Conservation (phyloP, 176 grass and related monocot species). For the Chrysopogon serrulatus region DNA sequence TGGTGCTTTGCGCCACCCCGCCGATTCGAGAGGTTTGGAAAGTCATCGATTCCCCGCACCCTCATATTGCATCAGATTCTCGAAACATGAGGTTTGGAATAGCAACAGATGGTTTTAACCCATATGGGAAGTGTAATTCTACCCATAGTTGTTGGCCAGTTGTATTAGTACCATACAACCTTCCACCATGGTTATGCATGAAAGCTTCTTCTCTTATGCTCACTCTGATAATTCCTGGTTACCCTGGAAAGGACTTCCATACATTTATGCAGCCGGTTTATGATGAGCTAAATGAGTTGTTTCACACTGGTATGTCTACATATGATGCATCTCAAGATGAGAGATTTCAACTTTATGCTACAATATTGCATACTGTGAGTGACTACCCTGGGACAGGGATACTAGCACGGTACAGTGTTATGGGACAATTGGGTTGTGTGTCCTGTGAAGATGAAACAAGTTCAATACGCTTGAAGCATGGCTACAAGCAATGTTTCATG, state of each 20-base stretch:
- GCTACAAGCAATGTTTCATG: neutral
- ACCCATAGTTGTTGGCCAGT: neutral
- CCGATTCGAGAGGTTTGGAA: neutral
- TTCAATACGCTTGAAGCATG: neutral
- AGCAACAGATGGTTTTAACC: conserved; percentile 1
- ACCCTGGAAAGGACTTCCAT: neutral
- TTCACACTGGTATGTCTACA: neutral
- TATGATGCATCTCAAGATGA: conserved; percentile 25
- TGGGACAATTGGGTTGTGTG: neutral
- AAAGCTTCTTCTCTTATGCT: conserved; percentile 18
- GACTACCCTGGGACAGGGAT: neutral
- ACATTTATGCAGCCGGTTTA: conserved; percentile 9
- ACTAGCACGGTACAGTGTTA: neutral
- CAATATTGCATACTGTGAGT: neutral
- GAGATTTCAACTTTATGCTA: neutral
- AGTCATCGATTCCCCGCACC: neutral
- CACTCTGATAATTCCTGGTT: neutral
- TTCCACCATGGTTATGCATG: conserved; percentile 13
- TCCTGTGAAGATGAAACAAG: neutral
- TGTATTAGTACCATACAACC: conserved; percentile 6
- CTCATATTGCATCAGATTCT: neutral
- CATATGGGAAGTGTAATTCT: neutral
- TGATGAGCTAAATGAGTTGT: conserved; percentile 9
- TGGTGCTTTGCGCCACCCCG: neutral
- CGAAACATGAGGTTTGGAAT: neutral